Conservation (phyloP, 2,329 filamentous ascomycete genomes). For the Arthroderma sp. region DNA sequence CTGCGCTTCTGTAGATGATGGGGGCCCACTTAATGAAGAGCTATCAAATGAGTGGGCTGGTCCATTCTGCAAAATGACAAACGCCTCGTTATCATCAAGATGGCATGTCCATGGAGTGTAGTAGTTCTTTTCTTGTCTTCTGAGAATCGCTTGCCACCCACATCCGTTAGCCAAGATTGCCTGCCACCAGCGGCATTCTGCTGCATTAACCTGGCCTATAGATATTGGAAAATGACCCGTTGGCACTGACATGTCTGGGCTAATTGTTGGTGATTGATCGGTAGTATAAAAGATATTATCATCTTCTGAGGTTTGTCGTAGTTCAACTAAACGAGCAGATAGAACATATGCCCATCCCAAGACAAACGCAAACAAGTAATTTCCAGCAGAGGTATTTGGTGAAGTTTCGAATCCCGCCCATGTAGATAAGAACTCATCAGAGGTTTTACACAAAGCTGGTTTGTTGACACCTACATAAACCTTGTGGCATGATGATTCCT, state of each 20-base stretch:
- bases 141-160: constrained; percentile 10
- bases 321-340: constrained; percentile 8
- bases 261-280: too few relatives aligned
- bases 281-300: neutral
- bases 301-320: constrained; percentile 5
- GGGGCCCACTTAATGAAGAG: constrained; percentile 4
- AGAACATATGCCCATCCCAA: constrained; percentile 11
- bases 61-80: constrained; percentile 4
- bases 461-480: too few relatives aligned
- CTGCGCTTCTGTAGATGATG: constrained; percentile 11
- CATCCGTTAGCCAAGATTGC: constrained; percentile 9
- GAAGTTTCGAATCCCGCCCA: neutral
- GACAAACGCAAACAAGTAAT: constrained; percentile 10
- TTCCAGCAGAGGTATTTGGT: neutral
- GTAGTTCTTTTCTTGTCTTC: neutral
- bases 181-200: constrained; percentile 10
- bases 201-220: too few relatives aligned
- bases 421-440: neutral
- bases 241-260: too few relatives aligned
- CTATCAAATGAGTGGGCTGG: neutral
- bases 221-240: too few relatives aligned
- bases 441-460: neutral
- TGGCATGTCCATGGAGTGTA: constrained; percentile 9
- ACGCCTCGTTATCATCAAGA: constrained; percentile 4
- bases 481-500: too few relatives aligned